Percentiles rank a stretch among this genome's conserved stretches.
Conservation (phyloP, 1,284 basidiomycete species). For the Boletellus dicymbophilus region DNA sequence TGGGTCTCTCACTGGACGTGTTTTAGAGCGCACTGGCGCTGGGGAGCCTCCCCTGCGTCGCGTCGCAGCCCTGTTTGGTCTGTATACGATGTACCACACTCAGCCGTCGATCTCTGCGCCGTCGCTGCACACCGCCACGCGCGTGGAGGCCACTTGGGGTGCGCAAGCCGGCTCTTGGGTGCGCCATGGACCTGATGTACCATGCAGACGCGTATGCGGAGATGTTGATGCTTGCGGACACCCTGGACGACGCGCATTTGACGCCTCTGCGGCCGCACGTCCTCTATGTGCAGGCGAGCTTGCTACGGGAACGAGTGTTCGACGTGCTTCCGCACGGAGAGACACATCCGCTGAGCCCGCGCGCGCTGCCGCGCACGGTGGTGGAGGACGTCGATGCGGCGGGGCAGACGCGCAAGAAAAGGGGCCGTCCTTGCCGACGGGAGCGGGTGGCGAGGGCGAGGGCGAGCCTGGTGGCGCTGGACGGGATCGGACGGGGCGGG, state of each 20-base stretch:
- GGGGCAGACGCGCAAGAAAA: constrained; percentile 44
- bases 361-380: constrained; percentile 63
- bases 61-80: constrained; percentile 60
- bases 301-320: constrained; percentile 53
- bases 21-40: constrained; percentile 52
- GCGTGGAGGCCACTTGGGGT: constrained; percentile 64
- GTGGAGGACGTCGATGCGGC: constrained; percentile 39
- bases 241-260: constrained; percentile 41
- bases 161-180: constrained; percentile 17
- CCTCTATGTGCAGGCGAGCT: constrained; percentile 45
- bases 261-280: constrained; percentile 49
- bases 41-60: constrained; percentile 52
- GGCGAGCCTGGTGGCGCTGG: constrained; percentile 45
- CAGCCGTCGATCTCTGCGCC: constrained; percentile 60
- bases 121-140: constrained; percentile 43
- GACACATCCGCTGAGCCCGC: constrained; percentile 56
- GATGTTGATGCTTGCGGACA: constrained; percentile 47
- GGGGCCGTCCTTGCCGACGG: constrained; percentile 65
- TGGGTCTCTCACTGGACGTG: neutral
- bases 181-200: constrained; percentile 6
- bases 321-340: constrained; percentile 57
- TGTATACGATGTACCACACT: constrained; percentile 67
- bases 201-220: constrained; percentile 53
- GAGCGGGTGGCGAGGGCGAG: constrained; percentile 58
- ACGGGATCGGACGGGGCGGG: constrained; percentile 48